Percentiles rank a stretch among this genome's conserved stretches.
Conservation (phyloP, 2,329 filamentous ascomycete genomes). For the Xylogone sp. region DNA sequence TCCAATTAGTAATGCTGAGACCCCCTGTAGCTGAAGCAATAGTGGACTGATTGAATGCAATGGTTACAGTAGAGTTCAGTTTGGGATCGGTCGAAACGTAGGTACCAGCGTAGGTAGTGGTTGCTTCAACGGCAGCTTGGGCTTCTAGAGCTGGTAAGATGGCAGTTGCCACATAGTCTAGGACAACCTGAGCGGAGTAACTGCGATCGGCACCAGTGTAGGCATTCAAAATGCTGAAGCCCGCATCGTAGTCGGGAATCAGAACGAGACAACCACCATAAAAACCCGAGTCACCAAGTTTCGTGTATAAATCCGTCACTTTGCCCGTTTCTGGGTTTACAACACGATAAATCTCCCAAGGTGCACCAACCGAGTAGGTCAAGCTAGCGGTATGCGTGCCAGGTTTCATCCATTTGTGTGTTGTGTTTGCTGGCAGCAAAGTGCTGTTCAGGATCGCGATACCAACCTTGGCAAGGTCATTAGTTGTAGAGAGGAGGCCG, state of each 20-base stretch:
- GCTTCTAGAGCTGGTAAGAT: too few species aligned
- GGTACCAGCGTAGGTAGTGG: too few species aligned
- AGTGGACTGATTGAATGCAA: too few species aligned
- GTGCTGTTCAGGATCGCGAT: constrained; percentile 38
- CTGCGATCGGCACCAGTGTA: too few species aligned
- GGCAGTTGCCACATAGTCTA: too few species aligned
- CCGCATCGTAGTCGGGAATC: constrained; percentile 43
- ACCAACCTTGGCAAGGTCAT: constrained; percentile 38
- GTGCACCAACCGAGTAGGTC: constrained; percentile 37
- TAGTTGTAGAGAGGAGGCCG: constrained; percentile 37
- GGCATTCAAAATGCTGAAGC: constrained; percentile 37
- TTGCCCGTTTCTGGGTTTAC: constrained; percentile 33
- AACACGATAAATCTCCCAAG: constrained; percentile 44
- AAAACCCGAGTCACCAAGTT: constrained; percentile 37
- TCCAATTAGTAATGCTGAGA: too few species aligned
- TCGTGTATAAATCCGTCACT: constrained; percentile 43
- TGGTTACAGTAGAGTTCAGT: too few species aligned
- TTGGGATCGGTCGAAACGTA: too few species aligned
- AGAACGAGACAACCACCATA: constrained; percentile 38
- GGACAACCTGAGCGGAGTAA: too few species aligned
- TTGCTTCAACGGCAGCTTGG: too few species aligned
- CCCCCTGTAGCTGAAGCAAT: too few species aligned
- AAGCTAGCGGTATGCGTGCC: constrained; percentile 32
- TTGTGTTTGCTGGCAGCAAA: constrained; percentile 35
- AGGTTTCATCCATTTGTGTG: constrained; percentile 43